These are phyloP conservation scores for Boletus subcaerulescens DNA, from an alignment of 768 basidiomycete species.

Conservation along the genomic window DNA sequence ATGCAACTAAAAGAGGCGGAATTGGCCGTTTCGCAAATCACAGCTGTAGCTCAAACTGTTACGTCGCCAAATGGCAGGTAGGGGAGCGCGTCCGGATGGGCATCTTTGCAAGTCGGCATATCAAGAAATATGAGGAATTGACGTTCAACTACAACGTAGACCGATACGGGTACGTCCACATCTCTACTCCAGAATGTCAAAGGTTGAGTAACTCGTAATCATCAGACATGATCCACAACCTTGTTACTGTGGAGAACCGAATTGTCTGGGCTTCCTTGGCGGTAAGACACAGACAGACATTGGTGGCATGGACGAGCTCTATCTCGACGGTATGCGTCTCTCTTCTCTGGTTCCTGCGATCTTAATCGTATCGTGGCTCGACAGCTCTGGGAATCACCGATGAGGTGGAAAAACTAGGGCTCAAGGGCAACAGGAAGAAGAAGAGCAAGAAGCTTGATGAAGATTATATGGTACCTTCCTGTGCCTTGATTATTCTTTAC, in stretches of 20 bases:
- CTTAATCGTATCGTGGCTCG: background rate
- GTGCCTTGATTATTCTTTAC: background rate
- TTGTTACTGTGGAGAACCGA: conserved; percentile 93
- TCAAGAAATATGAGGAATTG: conserved; percentile 80
- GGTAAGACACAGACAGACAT: conserved; percentile 99
- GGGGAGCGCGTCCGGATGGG: conserved; percentile 92
- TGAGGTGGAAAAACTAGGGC: conserved; percentile 75
- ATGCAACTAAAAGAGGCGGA: conserved; percentile 95
- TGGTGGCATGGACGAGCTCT: conserved; percentile 90
- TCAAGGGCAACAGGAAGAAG: conserved; percentile 88
- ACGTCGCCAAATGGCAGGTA: conserved; percentile 97
- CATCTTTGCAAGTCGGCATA: conserved; percentile 86
- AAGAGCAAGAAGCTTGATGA: conserved; percentile 92
- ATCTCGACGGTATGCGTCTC: conserved; percentile 69
- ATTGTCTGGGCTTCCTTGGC: conserved; percentile 94
- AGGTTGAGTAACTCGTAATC: background rate
- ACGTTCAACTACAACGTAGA: conserved; percentile 99
- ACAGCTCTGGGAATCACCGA: conserved; percentile 91
- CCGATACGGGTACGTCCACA: conserved; percentile 81
- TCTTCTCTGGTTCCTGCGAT: background rate
- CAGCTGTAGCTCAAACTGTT: conserved; percentile 96
- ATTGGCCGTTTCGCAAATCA: conserved; percentile 98
- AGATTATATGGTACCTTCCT: conserved; percentile 71
- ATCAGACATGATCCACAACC: conserved; percentile 87
- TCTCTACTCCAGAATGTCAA: background rate